Evolutionary conservation across 257 asterid species (phyloP).

Genomic region (Solanum dulcamara): DNA sequence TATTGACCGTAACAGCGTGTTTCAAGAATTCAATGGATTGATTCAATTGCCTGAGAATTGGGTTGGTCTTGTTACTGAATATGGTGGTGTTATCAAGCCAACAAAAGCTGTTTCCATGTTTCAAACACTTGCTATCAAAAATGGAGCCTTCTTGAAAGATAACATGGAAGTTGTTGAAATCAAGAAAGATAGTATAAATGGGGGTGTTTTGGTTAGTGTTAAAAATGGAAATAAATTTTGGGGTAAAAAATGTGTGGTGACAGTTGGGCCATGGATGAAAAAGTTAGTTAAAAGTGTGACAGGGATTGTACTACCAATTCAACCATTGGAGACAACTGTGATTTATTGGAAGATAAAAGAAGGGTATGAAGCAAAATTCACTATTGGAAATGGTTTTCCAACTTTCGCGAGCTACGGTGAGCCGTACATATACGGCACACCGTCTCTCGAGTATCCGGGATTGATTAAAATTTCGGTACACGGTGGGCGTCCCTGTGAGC

Average conservation of each 20-base stretch:
- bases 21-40: conserved; percentile 26
- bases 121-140: conserved; percentile 57
- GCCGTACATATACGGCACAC: conserved; percentile 79
- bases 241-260: conserved; percentile 54
- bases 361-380: conserved; percentile 60
- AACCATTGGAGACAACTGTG: conserved; percentile 61
- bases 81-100: conserved; percentile 83
- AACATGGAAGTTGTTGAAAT: conserved; percentile 31
- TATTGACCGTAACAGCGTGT: conserved; percentile 7
- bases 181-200: conserved; percentile 8
- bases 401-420: conserved; percentile 73
- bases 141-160: conserved; percentile 59
- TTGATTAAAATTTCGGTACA: conserved; percentile 57
- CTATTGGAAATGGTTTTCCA: conserved; percentile 54
- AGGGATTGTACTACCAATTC: conserved; percentile 47
- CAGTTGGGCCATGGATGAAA: conserved; percentile 76
- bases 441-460: conserved; percentile 79
- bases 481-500: conserved; percentile 63
- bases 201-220: conserved; percentile 28
- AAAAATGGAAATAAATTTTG: conserved; percentile 15
- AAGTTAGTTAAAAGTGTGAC: conserved; percentile 31
- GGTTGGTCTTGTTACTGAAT: conserved; percentile 54
- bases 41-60: conserved; percentile 50
- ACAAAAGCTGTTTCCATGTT: conserved; percentile 91
- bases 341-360: conserved; percentile 62